A percentile compares a stretch with the other conserved stretches of the same genome.
These are phyloP conservation scores for Mycena pura DNA, from an alignment of 768 basidiomycete species.

Conservation along the genomic window DNA sequence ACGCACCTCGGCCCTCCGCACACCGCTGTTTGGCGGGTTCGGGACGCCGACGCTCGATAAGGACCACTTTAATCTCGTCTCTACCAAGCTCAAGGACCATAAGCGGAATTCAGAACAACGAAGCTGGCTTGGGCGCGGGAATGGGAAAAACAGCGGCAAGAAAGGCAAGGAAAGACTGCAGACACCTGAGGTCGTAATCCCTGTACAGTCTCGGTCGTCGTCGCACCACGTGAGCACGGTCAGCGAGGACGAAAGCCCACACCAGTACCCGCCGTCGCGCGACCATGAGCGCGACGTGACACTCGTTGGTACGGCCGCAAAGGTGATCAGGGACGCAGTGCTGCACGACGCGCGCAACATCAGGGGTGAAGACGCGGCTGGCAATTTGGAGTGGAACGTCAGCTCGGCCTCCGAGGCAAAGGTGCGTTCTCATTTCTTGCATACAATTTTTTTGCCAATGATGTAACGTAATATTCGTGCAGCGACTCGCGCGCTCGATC, in stretches of 20 bases:
- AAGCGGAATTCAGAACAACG: slow-evolving; percentile 18
- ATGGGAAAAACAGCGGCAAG: slow-evolving; percentile 20
- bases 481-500: slow-evolving; percentile 73
- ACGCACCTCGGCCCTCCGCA: slow-evolving; percentile 47
- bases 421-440: slow-evolving; percentile 38
- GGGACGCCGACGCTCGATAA: slow-evolving; percentile 52
- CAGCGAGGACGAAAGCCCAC: slow-evolving; percentile 24
- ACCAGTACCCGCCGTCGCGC: slow-evolving; percentile 33
- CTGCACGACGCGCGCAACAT: slow-evolving; percentile 81
- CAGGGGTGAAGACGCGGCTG: slow-evolving; percentile 52
- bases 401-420: slow-evolving; percentile 71
- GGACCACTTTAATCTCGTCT: slow-evolving; percentile 45
- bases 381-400: slow-evolving; percentile 58
- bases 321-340: slow-evolving; percentile 69
- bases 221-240: slow-evolving; percentile 26
- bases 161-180: slow-evolving; percentile 28
- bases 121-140: slow-evolving; percentile 27
- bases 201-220: not conserved
- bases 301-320: slow-evolving; percentile 60
- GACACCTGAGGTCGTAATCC: too few relatives aligned
- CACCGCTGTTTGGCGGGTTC: slow-evolving; percentile 48
- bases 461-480: not conserved
- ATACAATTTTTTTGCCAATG: not conserved
- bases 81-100: slow-evolving; percentile 22
- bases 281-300: slow-evolving; percentile 44